Evolutionary conservation across 208 protist species (phyloP), one percentile per base, ranked within the genome.

Genomic region (Leishmania turanica): DNA sequence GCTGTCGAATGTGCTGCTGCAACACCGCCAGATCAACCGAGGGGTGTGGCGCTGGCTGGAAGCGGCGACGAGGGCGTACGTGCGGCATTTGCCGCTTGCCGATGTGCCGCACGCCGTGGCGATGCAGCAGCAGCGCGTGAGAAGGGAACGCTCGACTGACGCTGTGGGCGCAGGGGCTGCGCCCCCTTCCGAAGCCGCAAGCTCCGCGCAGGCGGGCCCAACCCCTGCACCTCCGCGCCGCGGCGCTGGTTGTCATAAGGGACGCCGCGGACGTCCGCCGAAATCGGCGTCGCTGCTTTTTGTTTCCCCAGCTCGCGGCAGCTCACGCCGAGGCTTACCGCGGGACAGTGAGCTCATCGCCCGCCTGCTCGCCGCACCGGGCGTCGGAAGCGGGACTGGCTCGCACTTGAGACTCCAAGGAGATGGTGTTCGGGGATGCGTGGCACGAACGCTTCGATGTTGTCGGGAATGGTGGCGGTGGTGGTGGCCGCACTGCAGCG

Each of bases 11-110:
- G 77, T 91, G 13, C 87, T 86, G 24, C 84, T 90, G 56, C 92
- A 95, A 76, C 83, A 91, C 66, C 51, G 54, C 45, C 56, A 60
- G 51, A 21, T 95, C 19, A 95, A 95, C 78, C 82, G 86, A 17
- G 88, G 92, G 1, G 69, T 88, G 64, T 95, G 92, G 90, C 87
- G 85, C n/a, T 82, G 86, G 75, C 75, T 93, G 56, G 92, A 95
- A 70, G 42, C 74, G 34, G 68, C 84, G 9, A 79, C 87, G 37
- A 80, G 90, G 0, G 85, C 84, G 31, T 92, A 93, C 75, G 90
- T 95, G 37, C 56, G 77, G 9, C 58, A 77, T 1, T 56, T 71
- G 68, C 51, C 71, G 37, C 49, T 27, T 21, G 27, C 69, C 37
- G 34, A 7, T 69, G 34, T 11, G 3, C 65, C 17, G 37, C 19